Evolutionary conservation across 139 green algal genomes (phyloP), one percentile per base, ranked within the genome.

Genomic region (Chlamydomonas incerta): DNA sequence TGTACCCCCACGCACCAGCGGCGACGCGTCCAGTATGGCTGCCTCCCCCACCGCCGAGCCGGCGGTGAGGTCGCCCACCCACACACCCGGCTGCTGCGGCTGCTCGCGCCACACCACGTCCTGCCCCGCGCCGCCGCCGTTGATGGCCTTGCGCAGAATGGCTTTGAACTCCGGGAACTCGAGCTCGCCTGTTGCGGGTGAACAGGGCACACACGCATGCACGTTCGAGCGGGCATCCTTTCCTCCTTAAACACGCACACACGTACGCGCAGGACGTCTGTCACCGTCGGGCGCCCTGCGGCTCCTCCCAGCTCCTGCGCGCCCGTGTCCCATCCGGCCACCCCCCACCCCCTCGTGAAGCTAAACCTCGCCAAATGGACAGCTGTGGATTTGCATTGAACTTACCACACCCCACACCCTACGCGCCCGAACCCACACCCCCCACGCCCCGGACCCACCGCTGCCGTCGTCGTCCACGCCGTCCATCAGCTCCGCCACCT

Each of bases 401-500:
- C n/a, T n/a, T 18, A 70, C 9, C 29, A 26, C 63, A 70, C 11
- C 5, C 63, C 28, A 15, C n/a, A 37, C 63, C 63, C 28, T 14
- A 35, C 60, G 41, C n/a, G n/a, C n/a, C n/a, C n/a, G n/a, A n/a
- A n/a, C n/a, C n/a, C n/a, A n/a, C n/a, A 34, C 76, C 13, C 34
- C 62, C 28, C 65, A 31, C 20, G 67, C 17, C 68, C 17, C 47
- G 28, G 41, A 26, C 28, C 20, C 81, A 88, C 88, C 88, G 50
- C 60, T 81, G 29, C 90, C 90, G 33, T 93, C 90, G 35, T 88
- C 84, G 82, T 93, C 90, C 68, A 93, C 90, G 0, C 81, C 86
- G 58, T 89, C 88, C 82, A 93, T 90, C 63, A 93, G 72, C 79
- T 93, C 90, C 77, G 87, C 28, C 67, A 93, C 88, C 55, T 93